A percentile compares a stretch with the other conserved stretches of the same genome.
Conservation (phyloP, 1,284 basidiomycete species). For the Cryptococcus sp. region DNA sequence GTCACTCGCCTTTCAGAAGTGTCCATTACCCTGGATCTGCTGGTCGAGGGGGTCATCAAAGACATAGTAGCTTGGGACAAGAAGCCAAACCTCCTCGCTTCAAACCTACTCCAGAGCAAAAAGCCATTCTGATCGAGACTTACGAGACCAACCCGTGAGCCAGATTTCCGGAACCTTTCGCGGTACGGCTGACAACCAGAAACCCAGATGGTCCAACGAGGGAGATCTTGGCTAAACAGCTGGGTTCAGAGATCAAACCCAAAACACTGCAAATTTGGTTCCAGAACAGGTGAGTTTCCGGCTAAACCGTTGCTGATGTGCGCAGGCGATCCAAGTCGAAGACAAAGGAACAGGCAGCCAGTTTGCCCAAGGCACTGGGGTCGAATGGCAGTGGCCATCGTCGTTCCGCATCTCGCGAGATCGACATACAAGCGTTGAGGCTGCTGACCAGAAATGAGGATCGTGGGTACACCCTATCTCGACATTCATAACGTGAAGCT, state of each 20-base stretch:
- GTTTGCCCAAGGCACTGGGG: constrained; percentile 4
- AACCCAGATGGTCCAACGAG: constrained; percentile 29
- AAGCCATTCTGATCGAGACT: constrained; percentile 25
- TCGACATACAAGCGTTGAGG: constrained; percentile 9
- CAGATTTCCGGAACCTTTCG: background rate
- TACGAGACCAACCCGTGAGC: constrained; percentile 35
- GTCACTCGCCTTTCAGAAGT: background rate
- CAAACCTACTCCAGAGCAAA: constrained; percentile 34
- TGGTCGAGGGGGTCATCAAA: background rate
- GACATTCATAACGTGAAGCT: background rate
- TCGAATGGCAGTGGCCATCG: background rate
- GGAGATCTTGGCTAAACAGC: constrained; percentile 20
- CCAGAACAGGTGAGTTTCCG: constrained; percentile 29
- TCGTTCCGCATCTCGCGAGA: background rate
- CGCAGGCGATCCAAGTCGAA: constrained; percentile 30
- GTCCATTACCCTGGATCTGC: background rate
- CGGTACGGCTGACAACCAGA: constrained; percentile 6
- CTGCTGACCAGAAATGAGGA: constrained; percentile 9
- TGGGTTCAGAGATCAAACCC: constrained; percentile 23
- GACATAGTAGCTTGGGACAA: background rate
- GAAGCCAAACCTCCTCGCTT: constrained; percentile 26
- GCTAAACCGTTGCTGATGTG: background rate
- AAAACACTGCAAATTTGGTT: constrained; percentile 42
- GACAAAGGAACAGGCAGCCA: constrained; percentile 28
- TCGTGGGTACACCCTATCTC: constrained; percentile 4